Conservation (phyloP, 257 asterid species). For the Fraxinus pennsylvanica region DNA sequence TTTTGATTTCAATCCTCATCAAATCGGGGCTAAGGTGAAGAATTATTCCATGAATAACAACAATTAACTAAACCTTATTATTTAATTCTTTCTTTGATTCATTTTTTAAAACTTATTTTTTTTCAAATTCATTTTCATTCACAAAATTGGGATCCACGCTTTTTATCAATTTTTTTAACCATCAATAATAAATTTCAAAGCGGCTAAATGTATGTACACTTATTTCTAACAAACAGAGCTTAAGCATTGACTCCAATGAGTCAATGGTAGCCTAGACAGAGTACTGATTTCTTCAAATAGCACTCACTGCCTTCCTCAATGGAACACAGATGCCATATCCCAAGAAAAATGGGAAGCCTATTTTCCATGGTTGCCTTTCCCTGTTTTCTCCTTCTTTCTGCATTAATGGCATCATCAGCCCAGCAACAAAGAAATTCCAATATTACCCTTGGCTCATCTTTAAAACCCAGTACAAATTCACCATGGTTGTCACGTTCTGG, state of each 20-base stretch:
- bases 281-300: not conserved
- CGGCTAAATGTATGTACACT: too few species aligned
- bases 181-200: too few species aligned
- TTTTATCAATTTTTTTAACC: too few species aligned
- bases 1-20: too few species aligned
- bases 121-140: too few species aligned
- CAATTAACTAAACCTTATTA: too few species aligned
- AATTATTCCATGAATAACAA: too few species aligned
- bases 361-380: conserved; percentile 22
- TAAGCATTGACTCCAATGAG: not conserved
- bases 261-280: not conserved
- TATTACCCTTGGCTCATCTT: conserved; percentile 42
- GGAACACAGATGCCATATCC: not conserved
- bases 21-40: too few species aligned
- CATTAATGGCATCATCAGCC: conserved; percentile 26
- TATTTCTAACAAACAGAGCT: not conserved
- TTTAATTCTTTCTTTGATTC: too few species aligned
- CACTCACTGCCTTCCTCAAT: not conserved
- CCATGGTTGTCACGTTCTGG: conserved; percentile 39
- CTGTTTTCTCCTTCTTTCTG: conserved; percentile 22
- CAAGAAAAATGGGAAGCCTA: not conserved
- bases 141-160: too few species aligned
- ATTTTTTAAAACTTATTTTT: too few species aligned
- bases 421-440: conserved; percentile 29
- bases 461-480: conserved; percentile 38